Base-by-base conservation (phyloP, 192 early-diverging fungal species). In the Funneliformis geosporum region DNA sequence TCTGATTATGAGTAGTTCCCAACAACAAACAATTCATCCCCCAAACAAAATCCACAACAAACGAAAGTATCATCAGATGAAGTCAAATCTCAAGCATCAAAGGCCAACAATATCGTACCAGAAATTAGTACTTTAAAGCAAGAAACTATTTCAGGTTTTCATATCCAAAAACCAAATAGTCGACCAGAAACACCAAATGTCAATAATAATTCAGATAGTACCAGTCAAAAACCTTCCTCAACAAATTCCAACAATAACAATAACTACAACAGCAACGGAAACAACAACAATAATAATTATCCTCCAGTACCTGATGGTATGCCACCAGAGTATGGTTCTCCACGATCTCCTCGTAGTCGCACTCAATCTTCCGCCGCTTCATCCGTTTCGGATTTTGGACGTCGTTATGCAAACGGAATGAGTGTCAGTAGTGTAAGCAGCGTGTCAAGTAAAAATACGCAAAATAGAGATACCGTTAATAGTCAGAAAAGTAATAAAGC, bases 351-450 rank as follows among this genome's bases (percentile, higher is more conserved):
- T 8, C 23, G 60, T 6, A 75, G 73, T 65, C 71, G 79, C 28
- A 67, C 72, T 8, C 79, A 73, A 75, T 80, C 79, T 60, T 33
- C n/a, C n/a, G n/a, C 72, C 39, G 55, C 61, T 14, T 77, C 76
- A 27, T 77, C 76, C 16, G 62, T 66, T 0, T 77, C 76, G 11
- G 76, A 77, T 77, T 47, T 47, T 55, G 81, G 77, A 16, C 65
- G 59, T 66, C 68, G 67, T 62, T 60, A 46, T 65, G 28, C 61
- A 67, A 79, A 82, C 42, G 66, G 76, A 10, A 81, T 62, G 71
- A 82, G 82, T 27, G 40, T 78, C 1, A 74, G 78, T 69, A 78
- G 76, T 67, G 28, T 50, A 4, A 81, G 74, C 21, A 77, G 80
- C 33, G 70, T 65, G 55, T 76, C 74, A n/a, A 66, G 39, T 67